Evolutionary conservation across 2,329 filamentous ascomycete species (phyloP).

Genomic region (Fusarium begoniae): DNA sequence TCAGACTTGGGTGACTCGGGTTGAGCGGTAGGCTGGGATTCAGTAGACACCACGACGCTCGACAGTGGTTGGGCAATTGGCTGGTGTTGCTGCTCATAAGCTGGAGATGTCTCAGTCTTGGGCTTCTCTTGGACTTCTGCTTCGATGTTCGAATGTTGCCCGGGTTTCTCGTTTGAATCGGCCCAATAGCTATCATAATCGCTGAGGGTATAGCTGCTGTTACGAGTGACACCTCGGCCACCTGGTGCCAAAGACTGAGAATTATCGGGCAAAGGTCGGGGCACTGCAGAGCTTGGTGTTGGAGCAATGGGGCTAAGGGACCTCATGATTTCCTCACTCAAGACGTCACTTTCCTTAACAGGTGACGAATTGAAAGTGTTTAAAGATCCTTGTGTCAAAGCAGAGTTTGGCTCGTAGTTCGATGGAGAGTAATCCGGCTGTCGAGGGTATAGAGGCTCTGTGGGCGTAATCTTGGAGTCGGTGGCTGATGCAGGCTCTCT

Average conservation of each 20-base stretch:
- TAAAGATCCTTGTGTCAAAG: slow-evolving; percentile 55
- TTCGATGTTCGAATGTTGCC: neutral
- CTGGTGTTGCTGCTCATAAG: neutral
- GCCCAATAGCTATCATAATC: slow-evolving; percentile 76
- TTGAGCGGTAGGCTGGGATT: slow-evolving; percentile 2
- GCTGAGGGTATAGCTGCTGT: slow-evolving; percentile 71
- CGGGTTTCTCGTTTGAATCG: slow-evolving; percentile 43
- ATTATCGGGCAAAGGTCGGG: slow-evolving; percentile 21
- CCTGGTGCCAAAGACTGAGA: slow-evolving; percentile 30
- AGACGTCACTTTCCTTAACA: slow-evolving; percentile 74
- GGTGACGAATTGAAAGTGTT: slow-evolving; percentile 62
- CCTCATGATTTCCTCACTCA: slow-evolving; percentile 79
- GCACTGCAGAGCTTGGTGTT: slow-evolving; percentile 29
- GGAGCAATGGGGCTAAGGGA: slow-evolving; percentile 65
- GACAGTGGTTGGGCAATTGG: neutral
- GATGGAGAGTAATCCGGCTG: slow-evolving; percentile 48
- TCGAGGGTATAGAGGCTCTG: slow-evolving; percentile 57
- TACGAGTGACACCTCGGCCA: slow-evolving; percentile 46
- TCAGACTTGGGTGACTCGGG: slow-evolving; percentile 8
- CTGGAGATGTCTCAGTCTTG: neutral
- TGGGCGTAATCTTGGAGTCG: slow-evolving; percentile 48
- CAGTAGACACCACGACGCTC: neutral
- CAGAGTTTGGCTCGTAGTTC: slow-evolving; percentile 48
- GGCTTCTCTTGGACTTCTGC: slow-evolving; percentile 3
- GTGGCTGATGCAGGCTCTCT: slow-evolving; percentile 11